Evolutionary conservation across 176 grass and related monocot genomes (phyloP).

Genomic region (Microstegium vimineum): DNA sequence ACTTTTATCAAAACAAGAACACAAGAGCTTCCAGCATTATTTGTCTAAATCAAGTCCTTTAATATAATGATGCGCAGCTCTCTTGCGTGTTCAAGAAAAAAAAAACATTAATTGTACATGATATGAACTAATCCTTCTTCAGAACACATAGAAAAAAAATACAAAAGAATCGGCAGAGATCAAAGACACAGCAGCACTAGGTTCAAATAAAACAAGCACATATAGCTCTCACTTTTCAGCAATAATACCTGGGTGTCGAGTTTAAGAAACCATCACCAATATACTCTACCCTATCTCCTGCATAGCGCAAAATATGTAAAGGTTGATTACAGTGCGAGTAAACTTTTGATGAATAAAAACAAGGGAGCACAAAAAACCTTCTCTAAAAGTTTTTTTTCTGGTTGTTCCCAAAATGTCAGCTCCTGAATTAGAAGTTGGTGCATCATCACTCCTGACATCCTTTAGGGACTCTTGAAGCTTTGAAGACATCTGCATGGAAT

Average conservation of each 20-base stretch:
- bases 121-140: not conserved
- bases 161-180: not conserved
- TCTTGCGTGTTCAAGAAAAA: not conserved
- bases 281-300: slow-evolving; percentile 65
- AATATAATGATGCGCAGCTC: not conserved
- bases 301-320: slow-evolving; percentile 7
- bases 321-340: not conserved
- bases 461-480: slow-evolving; percentile 34
- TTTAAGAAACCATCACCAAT: not conserved
- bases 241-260: slow-evolving; percentile 22
- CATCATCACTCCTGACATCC: slow-evolving; percentile 14
- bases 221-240: not conserved
- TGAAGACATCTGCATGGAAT: slow-evolving; percentile 24
- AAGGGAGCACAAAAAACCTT: slow-evolving; percentile 41
- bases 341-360: not conserved
- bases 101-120: not conserved
- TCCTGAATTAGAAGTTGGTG: slow-evolving; percentile 42
- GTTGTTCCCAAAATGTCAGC: slow-evolving; percentile 48
- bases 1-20: not conserved
- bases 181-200: not conserved
- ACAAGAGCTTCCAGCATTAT: not conserved
- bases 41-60: not conserved
- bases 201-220: not conserved
- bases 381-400: slow-evolving; percentile 54
- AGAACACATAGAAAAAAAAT: not conserved